Base-by-base conservation (phyloP, 176 grass and related monocot genomes). In the Rhipidocladum racemiflorum region DNA sequence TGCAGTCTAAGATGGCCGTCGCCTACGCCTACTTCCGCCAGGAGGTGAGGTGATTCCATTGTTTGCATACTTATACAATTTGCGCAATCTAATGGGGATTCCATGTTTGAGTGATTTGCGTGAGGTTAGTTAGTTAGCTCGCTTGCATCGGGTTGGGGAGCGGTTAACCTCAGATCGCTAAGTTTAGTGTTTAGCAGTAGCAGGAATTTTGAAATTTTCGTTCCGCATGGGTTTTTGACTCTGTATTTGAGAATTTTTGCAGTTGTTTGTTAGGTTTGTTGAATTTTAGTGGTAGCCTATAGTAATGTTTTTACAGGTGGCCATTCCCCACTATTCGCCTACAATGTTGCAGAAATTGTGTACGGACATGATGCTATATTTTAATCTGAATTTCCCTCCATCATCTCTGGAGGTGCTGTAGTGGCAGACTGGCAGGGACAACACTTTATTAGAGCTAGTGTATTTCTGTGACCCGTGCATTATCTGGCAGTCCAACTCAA, bases 1-100 rank as follows among this genome's bases (percentile, higher is more conserved):
- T 93, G 48, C 96, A 95, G 80, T 99, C 96, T 36, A 99, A 95
- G 85, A 99, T 99, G 96, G 92, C 91, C 25, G 85, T 99, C 3
- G 96, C 91, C 28, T 99, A 99, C 74, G 83, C 89, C 72, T 95
- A 91, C 65, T 95, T 95, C 80, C 92, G 91, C 18, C 90, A 95
- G 85, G 89, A 95, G 72, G 96, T 99, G 69, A 86, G 39, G 5
- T 82, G 40, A 29, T 64, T 80, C 21, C 39, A 89, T 72, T 59
- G 7, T 54, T 81, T 77, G 7, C 12, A 36, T 53, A 25, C 1
- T 30, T 66, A 5, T 50, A 28, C 42, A 29, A 81, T 63, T 35
- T 76, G 56, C 9, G 4, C 4, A 65, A 70, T 49, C 23, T 68
- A 74, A 79, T 79, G 13, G 30, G 24, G 32, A 5, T 49, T 17